phyloP scores from a whole-genome alignment of 176 grass and related monocot genomes.

The Triticum aestivum region DNA sequence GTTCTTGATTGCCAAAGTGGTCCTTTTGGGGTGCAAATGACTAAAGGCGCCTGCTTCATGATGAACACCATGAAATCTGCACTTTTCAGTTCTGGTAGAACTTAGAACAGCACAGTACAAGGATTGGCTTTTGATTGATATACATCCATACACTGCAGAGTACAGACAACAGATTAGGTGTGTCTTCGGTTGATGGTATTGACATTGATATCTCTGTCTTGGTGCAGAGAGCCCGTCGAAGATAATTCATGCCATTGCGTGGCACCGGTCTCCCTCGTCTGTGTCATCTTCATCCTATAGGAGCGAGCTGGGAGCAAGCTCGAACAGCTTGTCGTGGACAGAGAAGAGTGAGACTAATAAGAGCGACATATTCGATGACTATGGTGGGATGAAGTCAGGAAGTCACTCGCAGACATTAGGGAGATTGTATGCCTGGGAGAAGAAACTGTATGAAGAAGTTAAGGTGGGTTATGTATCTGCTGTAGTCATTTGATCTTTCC shows the following conservation, averaged over 20 bases:
- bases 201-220: constrained; percentile 6
- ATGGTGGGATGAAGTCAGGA: constrained; percentile 81
- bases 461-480: constrained; percentile 54
- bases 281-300: constrained; percentile 75
- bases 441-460: constrained; percentile 96
- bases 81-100: constrained; percentile 29
- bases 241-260: constrained; percentile 81
- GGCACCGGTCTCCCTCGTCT: constrained; percentile 85
- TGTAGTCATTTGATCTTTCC: not conserved
- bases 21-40: constrained; percentile 41
- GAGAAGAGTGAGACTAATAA: constrained; percentile 73
- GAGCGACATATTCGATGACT: constrained; percentile 74
- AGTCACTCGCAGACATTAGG: constrained; percentile 88
- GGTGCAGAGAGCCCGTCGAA: constrained; percentile 83
- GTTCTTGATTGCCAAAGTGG: constrained; percentile 20
- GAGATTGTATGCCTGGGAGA: constrained; percentile 92
- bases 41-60: constrained; percentile 42
- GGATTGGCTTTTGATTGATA: constrained; percentile 7
- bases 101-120: constrained; percentile 8
- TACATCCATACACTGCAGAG: not conserved
- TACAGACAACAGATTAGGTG: not conserved
- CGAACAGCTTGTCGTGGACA: constrained; percentile 65
- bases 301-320: constrained; percentile 60
- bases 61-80: constrained; percentile 30
- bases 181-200: constrained; percentile 1